Evolutionary conservation across 768 basidiomycete species (phyloP).

Genomic region (Hypholoma fasciculare): DNA sequence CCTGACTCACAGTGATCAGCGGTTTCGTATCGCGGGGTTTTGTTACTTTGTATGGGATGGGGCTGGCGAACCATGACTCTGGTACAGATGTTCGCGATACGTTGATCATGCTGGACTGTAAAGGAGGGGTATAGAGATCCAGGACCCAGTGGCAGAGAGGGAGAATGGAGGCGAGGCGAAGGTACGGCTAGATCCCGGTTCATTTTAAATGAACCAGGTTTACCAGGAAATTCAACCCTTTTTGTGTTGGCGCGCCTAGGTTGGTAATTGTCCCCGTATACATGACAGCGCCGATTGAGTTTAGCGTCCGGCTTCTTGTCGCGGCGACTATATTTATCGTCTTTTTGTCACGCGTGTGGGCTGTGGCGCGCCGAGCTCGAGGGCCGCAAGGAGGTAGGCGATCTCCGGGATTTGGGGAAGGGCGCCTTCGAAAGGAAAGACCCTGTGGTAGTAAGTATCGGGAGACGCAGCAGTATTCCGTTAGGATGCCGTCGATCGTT

Average conservation of each 20-base stretch:
- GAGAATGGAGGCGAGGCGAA: slow-evolving; percentile 8
- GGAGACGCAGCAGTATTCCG: not conserved
- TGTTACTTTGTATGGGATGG: slow-evolving; percentile 2
- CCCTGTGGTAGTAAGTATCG: slow-evolving; percentile 6
- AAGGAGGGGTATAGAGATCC: slow-evolving; percentile 1
- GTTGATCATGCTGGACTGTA: slow-evolving; percentile 14
- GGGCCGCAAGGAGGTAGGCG: not conserved
- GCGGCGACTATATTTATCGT: not conserved
- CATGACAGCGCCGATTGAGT: slow-evolving; percentile 21
- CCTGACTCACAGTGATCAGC: slow-evolving; percentile 11
- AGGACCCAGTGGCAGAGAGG: slow-evolving; percentile 2
- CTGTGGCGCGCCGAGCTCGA: not conserved
- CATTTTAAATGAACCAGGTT: slow-evolving; percentile 19
- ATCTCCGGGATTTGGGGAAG: not conserved
- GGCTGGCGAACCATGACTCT: slow-evolving; percentile 17
- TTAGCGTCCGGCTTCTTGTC: slow-evolving; percentile 10
- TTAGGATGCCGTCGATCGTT: not conserved
- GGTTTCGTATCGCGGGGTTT: slow-evolving; percentile 4
- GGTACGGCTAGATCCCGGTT: slow-evolving; percentile 3
- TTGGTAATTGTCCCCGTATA: slow-evolving; percentile 14
- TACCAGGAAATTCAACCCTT: slow-evolving; percentile 19
- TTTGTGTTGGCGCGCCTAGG: slow-evolving; percentile 12
- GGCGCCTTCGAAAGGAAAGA: not conserved
- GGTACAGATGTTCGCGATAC: slow-evolving; percentile 18
- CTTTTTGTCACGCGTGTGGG: not conserved